Base-by-base conservation (phyloP, 768 basidiomycete species). In the Floccularia luteovirens region DNA sequence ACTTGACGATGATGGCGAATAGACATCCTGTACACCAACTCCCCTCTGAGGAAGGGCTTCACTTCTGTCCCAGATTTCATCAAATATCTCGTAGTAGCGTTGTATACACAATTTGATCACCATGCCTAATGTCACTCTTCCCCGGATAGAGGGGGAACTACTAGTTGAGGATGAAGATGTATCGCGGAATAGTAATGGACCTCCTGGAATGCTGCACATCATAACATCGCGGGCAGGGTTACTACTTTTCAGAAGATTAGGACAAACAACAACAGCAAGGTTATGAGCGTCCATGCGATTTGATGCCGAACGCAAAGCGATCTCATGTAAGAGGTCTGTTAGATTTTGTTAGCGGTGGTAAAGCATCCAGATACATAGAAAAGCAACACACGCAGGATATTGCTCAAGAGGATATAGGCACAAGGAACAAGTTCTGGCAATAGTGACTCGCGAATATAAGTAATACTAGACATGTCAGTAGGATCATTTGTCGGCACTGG, bases 281-380 rank as follows among this genome's bases (percentile, higher is more conserved):
- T 92, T 92, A 46, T 79, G 72, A 8, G 87, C 83, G 49, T 85
- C 81, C 90, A 92, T 92, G 24, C 73, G 68, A 51, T 91, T 91
- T 4, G 62, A 64, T 2, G 69, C 64, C 2, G 84, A 68, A 4
- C 75, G 77, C 13, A 82, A 59, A 1, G 87, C 84, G 11, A 90
- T 77, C 41, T 91, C 83, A 47, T 91, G 82, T 46, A 90, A 65
- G 4, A 91, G 66, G 49, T 89, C 89, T 91, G 36, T 23, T 36
- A 8, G 24, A 27, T 50, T 47, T 25, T 12, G 52, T 39, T 52
- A 44, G 38, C 27, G 13, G 20, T 21, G n/a, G n/a, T n/a, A n/a
- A 33, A 21, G 5, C 2, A 20, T 23, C 25, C 30, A n/a, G 21
- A 43, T 24, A 25, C 35, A 19, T 24, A 19, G 22, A 27, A 39